Evolutionary conservation across 805 yeast species (phyloP).

Genomic region (Saccharomyces jurei): DNA sequence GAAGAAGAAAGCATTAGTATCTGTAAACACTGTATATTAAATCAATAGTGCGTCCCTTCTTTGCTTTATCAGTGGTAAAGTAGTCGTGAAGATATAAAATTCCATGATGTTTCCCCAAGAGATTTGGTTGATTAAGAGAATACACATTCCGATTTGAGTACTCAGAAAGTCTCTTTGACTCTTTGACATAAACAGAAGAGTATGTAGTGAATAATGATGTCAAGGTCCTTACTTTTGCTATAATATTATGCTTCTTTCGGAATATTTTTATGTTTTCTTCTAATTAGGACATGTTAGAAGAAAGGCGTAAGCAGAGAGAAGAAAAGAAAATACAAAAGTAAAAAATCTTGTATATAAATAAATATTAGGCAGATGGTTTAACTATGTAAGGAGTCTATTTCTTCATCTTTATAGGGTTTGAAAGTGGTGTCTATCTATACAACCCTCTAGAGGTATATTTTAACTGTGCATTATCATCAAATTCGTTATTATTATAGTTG

Average conservation of each 20-base stretch:
- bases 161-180: not conserved
- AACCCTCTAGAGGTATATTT: not conserved
- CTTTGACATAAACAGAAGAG: not conserved
- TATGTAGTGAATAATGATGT: not conserved
- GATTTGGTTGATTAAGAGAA: not conserved
- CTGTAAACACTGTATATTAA: not conserved
- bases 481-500: conserved; percentile 1
- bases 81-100: not conserved
- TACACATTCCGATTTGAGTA: not conserved
- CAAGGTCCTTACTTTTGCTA: not conserved
- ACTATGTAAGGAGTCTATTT: not conserved
- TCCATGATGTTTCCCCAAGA: not conserved
- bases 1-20: conserved; percentile 38
- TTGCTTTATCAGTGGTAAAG: too few species aligned
- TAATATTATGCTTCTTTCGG: not conserved
- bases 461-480: not conserved
- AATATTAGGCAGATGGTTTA: not conserved
- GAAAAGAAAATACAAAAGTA: not conserved
- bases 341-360: not conserved
- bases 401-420: not conserved
- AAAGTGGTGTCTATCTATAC: not conserved
- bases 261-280: not conserved
- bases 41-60: not conserved
- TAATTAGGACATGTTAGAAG: too few species aligned
- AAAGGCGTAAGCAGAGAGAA: too few species aligned